Evolutionary conservation across 1,139 yeast species (phyloP).

Genomic region (Taiozyma sp.): DNA sequence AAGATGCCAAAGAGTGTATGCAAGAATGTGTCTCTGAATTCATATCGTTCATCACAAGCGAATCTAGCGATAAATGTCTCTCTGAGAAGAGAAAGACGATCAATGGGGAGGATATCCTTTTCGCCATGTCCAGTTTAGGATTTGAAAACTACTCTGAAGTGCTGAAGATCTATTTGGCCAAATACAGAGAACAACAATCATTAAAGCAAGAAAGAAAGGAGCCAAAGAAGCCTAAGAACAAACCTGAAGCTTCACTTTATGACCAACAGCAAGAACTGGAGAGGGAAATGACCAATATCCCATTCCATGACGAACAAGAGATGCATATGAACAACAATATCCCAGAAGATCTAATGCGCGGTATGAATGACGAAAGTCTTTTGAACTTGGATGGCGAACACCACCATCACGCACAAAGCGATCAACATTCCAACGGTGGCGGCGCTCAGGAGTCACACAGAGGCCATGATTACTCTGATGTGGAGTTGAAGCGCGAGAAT

Average conservation of each 20-base stretch:
- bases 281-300: constrained; percentile 23
- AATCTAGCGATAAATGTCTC: constrained; percentile 71
- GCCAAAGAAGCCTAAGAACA: constrained; percentile 36
- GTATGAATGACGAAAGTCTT: constrained; percentile 19
- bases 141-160: constrained; percentile 83
- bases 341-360: constrained; percentile 13
- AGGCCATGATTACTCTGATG: background rate
- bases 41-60: constrained; percentile 83
- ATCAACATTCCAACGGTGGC: background rate
- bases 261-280: constrained; percentile 19
- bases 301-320: constrained; percentile 16
- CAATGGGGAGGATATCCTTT: constrained; percentile 75
- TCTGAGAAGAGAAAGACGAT: constrained; percentile 76
- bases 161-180: constrained; percentile 73
- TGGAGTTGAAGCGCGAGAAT: background rate
- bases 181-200: constrained; percentile 76
- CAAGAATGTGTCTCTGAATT: constrained; percentile 97
- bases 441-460: background rate
- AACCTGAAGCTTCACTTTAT: constrained; percentile 3
- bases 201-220: constrained; percentile 59
- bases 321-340: constrained; percentile 10
- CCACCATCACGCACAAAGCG: background rate
- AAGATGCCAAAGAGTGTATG: constrained; percentile 95
- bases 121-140: constrained; percentile 64
- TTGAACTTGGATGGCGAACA: constrained; percentile 12